Conservation (phyloP, 495 filamentous ascomycete genomes). For the Hypoxylon fragiforme region DNA sequence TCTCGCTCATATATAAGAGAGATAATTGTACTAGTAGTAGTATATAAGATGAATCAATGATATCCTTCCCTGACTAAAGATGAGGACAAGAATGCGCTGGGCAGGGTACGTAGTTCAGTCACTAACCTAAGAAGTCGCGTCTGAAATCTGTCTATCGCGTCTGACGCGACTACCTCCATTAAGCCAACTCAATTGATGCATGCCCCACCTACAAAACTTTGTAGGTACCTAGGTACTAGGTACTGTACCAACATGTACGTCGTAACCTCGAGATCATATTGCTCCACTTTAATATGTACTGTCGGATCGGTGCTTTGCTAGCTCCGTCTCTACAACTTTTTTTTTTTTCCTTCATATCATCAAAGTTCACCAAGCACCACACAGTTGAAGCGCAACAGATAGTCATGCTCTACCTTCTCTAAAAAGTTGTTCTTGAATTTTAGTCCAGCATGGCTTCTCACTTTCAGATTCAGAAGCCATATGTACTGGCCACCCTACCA, state of each 20-base stretch:
- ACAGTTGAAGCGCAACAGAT: background rate
- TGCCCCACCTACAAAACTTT: background rate
- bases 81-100: background rate
- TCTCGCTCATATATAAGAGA: too few relatives aligned
- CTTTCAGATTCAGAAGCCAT: slow-evolving; percentile 59
- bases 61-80: too few relatives aligned
- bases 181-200: slow-evolving; percentile 2
- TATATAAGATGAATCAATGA: background rate
- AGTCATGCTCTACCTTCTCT: background rate
- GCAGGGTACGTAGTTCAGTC: background rate
- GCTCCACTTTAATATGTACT: background rate
- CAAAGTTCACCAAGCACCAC: slow-evolving; percentile 2
- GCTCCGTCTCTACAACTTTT: slow-evolving; percentile 30
- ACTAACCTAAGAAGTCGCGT: slow-evolving; percentile 21
- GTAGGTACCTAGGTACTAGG: background rate
- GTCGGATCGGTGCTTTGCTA: slow-evolving; percentile 21
- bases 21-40: too few relatives aligned
- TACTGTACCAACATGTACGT: too few relatives aligned
- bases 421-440: background rate
- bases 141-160: slow-evolving; percentile 18
- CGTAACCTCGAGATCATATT: too few relatives aligned
- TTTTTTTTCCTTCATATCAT: slow-evolving; percentile 26
- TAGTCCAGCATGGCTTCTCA: slow-evolving; percentile 52
- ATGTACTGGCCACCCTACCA: slow-evolving; percentile 68
- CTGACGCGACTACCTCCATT: slow-evolving; percentile 20